Percentiles rank a stretch among this genome's conserved stretches.
Conservation (phyloP, 2,329 filamentous ascomycete genomes). For the Botrytis elliptica region DNA sequence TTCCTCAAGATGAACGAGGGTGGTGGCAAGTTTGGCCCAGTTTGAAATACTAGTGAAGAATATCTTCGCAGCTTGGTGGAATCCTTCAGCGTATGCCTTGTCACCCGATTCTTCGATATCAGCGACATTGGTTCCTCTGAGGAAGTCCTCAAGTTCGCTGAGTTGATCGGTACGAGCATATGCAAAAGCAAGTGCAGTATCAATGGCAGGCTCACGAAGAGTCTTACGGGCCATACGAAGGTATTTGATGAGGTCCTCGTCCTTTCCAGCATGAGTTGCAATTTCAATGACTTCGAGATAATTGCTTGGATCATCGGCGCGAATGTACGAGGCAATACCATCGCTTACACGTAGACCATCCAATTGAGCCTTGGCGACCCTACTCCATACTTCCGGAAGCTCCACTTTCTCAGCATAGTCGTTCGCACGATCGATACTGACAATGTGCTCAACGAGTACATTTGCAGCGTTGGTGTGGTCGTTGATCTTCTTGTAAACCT, state of each 20-base stretch:
- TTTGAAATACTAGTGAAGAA: constrained; percentile 98
- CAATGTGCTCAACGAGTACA: constrained; percentile 92
- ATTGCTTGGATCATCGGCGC: constrained; percentile 88
- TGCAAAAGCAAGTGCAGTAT: constrained; percentile 91
- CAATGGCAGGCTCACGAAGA: constrained; percentile 86
- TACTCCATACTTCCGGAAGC: constrained; percentile 94
- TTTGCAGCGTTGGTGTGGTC: constrained; percentile 84
- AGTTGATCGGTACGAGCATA: constrained; percentile 91
- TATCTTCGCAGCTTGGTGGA: constrained; percentile 96
- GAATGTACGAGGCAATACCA: constrained; percentile 95
- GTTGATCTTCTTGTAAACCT: constrained; percentile 97
- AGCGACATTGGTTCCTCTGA: constrained; percentile 88
- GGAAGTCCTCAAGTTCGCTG: constrained; percentile 91
- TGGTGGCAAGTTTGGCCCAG: constrained; percentile 98
- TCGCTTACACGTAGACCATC: constrained; percentile 92
- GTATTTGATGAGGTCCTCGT: constrained; percentile 95
- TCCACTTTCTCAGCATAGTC: constrained; percentile 95
- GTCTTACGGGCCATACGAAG: constrained; percentile 97
- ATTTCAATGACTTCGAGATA: constrained; percentile 96
- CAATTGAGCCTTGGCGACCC: constrained; percentile 95
- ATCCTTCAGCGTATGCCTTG: constrained; percentile 93
- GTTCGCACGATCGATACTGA: constrained; percentile 96
- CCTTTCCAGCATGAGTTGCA: constrained; percentile 91
- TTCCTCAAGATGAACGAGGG: constrained; percentile 92
- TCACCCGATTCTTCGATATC: constrained; percentile 96